Evolutionary conservation across 1,139 yeast genomes (phyloP), one percentile per base, ranked within the genome.

Genomic region (Casaregolazyma lundiana): DNA sequence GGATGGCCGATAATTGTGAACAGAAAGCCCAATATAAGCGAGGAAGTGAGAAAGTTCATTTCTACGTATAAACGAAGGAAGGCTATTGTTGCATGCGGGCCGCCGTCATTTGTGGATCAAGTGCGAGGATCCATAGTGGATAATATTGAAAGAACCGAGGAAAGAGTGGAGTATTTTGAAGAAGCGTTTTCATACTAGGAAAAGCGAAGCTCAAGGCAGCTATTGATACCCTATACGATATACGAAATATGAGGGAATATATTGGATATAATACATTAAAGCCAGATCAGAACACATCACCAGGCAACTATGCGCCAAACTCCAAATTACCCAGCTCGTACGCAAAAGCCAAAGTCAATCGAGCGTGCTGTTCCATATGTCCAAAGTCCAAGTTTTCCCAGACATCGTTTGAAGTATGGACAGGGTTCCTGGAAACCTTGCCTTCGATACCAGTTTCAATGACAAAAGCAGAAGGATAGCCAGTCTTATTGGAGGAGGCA

Each of bases 401-500:
- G 4, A 95, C 87, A 63, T 92, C 98, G 65, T 78, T 66, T 0
- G 79, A 75, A 32, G 88, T 77, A 68, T 90, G 97, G 52, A 88
- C 81, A 60, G 71, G 82, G 42, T 81, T 81, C 64, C 80, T 81
- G 6, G 13, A 30, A 8, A 35, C 30, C 19, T 19, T 20, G 53
- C 73, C 72, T 48, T 76, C 72, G 64, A 87, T 75, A 51, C 76
- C 83, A 43, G 87, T 75, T 65, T 90, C 98, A 53, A 86, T 78
- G 47, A 87, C 82, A 64, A 88, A 86, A 35, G 89, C 76, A 15
- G 88, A 76, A 6, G 97, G 96, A 64, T 75, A 87, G 1, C 97
- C 96, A 56, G 77, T 78, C 62, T 84, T 82, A 44, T 80, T 65
- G 1, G 96, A 96, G 43, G 95, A 81, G 2, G 94, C 86, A 64